Evolutionary conservation across 2,329 filamentous ascomycete genomes (phyloP), one percentile per base, ranked within the genome.

Genomic region (Triangularia verruculosa): DNA sequence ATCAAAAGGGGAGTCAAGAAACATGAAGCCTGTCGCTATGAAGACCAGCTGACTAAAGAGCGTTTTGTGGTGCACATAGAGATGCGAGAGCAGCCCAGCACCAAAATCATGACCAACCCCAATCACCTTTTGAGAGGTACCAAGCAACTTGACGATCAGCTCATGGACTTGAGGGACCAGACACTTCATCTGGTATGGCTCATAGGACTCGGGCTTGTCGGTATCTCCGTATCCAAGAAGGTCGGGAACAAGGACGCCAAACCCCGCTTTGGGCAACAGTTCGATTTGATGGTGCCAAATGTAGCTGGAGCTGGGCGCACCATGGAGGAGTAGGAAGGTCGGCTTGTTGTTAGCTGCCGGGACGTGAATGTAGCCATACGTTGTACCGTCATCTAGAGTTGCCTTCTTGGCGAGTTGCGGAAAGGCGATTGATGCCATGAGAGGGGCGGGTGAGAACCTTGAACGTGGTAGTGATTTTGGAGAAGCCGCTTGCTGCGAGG

Each of bases 241-340:
- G 64, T 83, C 80, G 0, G 75, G 75, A 0, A 73, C 79, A 0
- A 83, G 57, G 12, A 82, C 69, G 0, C 81, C 80, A 61, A 81
- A 78, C 1, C 78, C 79, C 1, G 64, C 32, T 0, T 70, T 59
- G 0, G 70, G 66, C 57, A 82, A 75, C 61, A 74, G 65, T 0
- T 61, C 43, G 4, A 79, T 71, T 61, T 81, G 78, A 54, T 68
- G 58, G 17, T 61, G 64, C 69, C 67, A 69, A 55, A 65, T 61
- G 60, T 66, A 64, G 43, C 66, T 59, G 2, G 66, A 62, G 59
- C 63, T 64, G 2, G 69, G 69, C n/a, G 58, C 66, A 27, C 69
- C 69, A 57, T 70, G 69, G 20, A 70, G 63, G 13, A 70, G 59
- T 17, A 70, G 62, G 28, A 70, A 63, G 0, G 67, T 68, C 4